These are phyloP conservation scores for Gynostemma pentaphyllum DNA, from an alignment of 306 rosid genomes.

Conservation along the genomic window DNA sequence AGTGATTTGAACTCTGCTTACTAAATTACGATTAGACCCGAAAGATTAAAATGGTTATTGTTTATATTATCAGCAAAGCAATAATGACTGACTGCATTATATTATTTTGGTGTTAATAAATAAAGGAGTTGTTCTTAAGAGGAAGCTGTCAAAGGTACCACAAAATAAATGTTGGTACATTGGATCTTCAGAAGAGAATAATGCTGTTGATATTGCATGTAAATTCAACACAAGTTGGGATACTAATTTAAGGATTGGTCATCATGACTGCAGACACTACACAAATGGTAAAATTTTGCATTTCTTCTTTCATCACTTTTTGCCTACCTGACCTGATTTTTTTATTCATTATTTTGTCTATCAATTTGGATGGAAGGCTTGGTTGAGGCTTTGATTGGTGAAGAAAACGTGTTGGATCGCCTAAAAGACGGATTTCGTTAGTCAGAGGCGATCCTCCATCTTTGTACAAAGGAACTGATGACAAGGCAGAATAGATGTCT, in stretches of 20 bases:
- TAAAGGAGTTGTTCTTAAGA: constrained; percentile 56
- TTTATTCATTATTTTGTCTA: neutral
- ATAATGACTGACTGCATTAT: too few species aligned
- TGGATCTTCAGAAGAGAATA: constrained; percentile 48
- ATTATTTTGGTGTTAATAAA: constrained; percentile 15
- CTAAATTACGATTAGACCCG: too few species aligned
- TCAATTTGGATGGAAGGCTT: constrained; percentile 45
- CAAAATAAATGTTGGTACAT: constrained; percentile 68
- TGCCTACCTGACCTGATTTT: neutral
- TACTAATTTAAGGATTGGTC: constrained; percentile 45
- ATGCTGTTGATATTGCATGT: constrained; percentile 33
- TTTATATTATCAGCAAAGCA: too few species aligned
- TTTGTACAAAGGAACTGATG: too few species aligned
- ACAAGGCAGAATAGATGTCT: too few species aligned
- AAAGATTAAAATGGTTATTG: too few species aligned
- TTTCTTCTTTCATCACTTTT: neutral
- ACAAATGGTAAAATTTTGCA: constrained; percentile 58
- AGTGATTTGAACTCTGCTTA: too few species aligned
- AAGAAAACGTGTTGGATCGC: constrained; percentile 47
- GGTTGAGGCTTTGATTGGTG: constrained; percentile 57
- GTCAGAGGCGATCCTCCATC: too few species aligned
- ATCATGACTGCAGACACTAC: constrained; percentile 72
- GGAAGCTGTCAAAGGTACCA: constrained; percentile 55
- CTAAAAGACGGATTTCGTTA: constrained; percentile 21
- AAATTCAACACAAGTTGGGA: constrained; percentile 66